phyloP scores from a whole-genome alignment of 371 early-diverging fungal species.

The Syncephalastrum sp. region DNA sequence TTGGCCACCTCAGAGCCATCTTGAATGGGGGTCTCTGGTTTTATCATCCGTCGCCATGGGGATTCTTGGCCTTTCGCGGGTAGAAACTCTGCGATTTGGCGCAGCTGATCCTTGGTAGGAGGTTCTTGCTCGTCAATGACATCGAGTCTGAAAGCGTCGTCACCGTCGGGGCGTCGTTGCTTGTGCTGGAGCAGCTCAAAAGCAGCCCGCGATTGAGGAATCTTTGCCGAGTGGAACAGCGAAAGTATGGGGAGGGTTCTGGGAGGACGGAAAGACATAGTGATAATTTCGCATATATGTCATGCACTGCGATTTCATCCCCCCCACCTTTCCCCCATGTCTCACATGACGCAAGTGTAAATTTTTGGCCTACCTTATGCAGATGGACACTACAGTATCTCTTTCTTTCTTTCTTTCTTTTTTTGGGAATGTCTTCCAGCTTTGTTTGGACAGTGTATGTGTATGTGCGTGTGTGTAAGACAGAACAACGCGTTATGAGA shows the following conservation, averaged over 20 bases:
- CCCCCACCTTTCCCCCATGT: too few relatives aligned
- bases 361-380: too few relatives aligned
- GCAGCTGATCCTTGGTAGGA: conserved; percentile 24
- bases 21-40: conserved; percentile 13
- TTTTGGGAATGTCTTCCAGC: too few relatives aligned
- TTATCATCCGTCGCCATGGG: conserved; percentile 13
- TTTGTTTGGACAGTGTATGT: too few relatives aligned
- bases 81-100: conserved; percentile 16
- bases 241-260: conserved; percentile 41
- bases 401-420: too few relatives aligned
- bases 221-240: conserved; percentile 39
- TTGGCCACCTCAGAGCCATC: conserved; percentile 13
- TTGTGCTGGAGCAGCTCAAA: conserved; percentile 22
- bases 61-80: conserved; percentile 6
- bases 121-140: conserved; percentile 24
- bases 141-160: conserved; percentile 37
- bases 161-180: conserved; percentile 9
- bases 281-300: too few relatives aligned
- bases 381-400: too few relatives aligned
- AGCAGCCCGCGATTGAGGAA: conserved; percentile 25
- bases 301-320: too few relatives aligned
- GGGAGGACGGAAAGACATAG: conserved; percentile 50
- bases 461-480: too few relatives aligned
- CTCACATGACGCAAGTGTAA: too few relatives aligned
- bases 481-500: too few relatives aligned